Evolutionary conservation across 345 rosid genomes (phyloP).

Genomic region (Salix exigua): DNA sequence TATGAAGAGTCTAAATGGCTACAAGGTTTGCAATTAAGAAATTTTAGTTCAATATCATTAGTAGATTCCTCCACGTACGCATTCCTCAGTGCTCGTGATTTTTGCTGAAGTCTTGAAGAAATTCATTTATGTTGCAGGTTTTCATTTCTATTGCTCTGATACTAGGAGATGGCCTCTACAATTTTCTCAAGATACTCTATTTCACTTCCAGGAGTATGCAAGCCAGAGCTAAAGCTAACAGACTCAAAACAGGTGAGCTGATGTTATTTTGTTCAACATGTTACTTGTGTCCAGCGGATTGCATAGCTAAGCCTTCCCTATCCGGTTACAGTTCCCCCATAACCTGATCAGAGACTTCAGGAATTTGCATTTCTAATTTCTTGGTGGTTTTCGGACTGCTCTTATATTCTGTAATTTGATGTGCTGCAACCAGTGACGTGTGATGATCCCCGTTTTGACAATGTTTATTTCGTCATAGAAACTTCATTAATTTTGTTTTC

Average conservation of each 20-base stretch:
- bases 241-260: slow-evolving; percentile 38
- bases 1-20: slow-evolving; percentile 85
- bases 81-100: neutral
- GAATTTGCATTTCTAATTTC: neutral
- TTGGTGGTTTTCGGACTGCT: neutral
- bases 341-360: too few relatives aligned
- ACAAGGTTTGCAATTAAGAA: slow-evolving; percentile 50
- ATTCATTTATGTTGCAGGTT: slow-evolving; percentile 41
- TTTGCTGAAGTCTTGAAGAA: neutral
- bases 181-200: slow-evolving; percentile 69
- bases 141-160: slow-evolving; percentile 78
- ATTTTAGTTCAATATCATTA: neutral
- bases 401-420: neutral
- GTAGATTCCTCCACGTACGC: too few relatives aligned
- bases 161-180: slow-evolving; percentile 90
- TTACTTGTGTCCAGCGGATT: neutral
- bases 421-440: neutral
- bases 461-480: neutral
- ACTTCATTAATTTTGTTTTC: slow-evolving; percentile 3
- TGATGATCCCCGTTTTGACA: neutral
- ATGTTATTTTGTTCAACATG: neutral
- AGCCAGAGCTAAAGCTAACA: slow-evolving; percentile 28
- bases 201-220: slow-evolving; percentile 50
- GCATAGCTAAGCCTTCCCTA: neutral
- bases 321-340: too few relatives aligned